Base-by-base conservation (phyloP, 1,139 yeast genomes). In the Hanseniaspora gamundiae region DNA sequence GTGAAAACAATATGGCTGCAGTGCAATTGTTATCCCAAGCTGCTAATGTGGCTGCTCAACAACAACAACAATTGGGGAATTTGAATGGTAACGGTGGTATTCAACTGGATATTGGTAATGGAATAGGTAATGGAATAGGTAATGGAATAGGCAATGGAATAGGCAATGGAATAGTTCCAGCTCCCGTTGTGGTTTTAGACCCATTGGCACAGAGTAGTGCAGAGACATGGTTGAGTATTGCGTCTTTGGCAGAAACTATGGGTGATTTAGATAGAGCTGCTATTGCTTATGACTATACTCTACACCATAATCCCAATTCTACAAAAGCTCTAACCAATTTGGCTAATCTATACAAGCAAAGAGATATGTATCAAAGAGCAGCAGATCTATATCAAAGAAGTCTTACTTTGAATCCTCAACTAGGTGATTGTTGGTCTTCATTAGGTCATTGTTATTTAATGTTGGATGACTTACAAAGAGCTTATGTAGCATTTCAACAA, bases 361-460 rank as follows among this genome's bases (percentile, higher is more conserved):
- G 88, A 51, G 97, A 91, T 61, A 83, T 84, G 61, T 91, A 86
- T 58, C 82, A 84, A 53, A 84, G 86, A 61, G 97, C 97, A 3
- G 94, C 95, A 11, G 97, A 88, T 61, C 74, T 85, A 51, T 91
- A 86, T 62, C 94, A 88, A 63, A 76, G 86, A 53, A 94, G 95
- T 2, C 67, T 91, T 48, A 75, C 81, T 48, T 73, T 83, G 48
- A 79, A 80, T 55, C 93, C 88, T 19, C 91, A 84, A 60, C 81
- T 86, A 52, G 96, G 97, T 47, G 97, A 88, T 57, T 85, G 94
- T 36, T 91, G 98, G 98, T 97, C 97, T 0, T 74, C 93, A 22
- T 69, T 91, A 52, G 97, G 98, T 42, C 98, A 91, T 65, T 93
- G 98, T 65, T 93, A 87, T 59, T 68, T 91, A 54, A 91, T 91